A percentile compares a stretch with the other conserved stretches of the same genome.
These are phyloP conservation scores for Neotropicomus parvogracilis DNA, from an alignment of 1,284 basidiomycete species.

Conservation along the genomic window DNA sequence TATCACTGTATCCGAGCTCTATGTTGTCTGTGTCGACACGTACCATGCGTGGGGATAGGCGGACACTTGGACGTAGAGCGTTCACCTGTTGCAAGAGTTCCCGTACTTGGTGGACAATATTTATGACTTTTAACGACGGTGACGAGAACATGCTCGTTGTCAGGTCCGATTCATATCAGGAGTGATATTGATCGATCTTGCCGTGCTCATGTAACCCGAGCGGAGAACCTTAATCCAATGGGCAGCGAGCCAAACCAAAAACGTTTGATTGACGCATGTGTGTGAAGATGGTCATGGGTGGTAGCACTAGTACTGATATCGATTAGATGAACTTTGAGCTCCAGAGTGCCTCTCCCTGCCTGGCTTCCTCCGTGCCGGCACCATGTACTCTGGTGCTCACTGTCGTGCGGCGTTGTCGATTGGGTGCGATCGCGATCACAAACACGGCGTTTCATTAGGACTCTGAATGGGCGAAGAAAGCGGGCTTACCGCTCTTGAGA, in stretches of 20 bases:
- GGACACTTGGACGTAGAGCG: constrained; percentile 15
- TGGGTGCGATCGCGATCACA: neutral
- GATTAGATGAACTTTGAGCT: constrained; percentile 46
- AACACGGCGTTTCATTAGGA: neutral
- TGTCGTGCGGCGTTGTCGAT: constrained; percentile 17
- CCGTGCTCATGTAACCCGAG: neutral
- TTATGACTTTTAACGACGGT: neutral
- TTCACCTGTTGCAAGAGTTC: neutral
- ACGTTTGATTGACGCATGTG: neutral
- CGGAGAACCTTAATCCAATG: constrained; percentile 6
- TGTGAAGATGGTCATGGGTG: neutral
- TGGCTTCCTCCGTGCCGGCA: constrained; percentile 44
- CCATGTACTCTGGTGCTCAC: constrained; percentile 47
- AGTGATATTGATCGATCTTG: constrained; percentile 16
- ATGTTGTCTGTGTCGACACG: constrained; percentile 4
- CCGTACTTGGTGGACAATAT: constrained; percentile 1
- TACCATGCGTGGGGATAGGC: neutral
- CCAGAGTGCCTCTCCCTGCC: constrained; percentile 46
- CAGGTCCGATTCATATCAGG: constrained; percentile 8
- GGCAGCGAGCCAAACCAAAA: neutral
- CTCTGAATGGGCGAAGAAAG: neutral
- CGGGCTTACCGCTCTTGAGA: constrained; percentile 43
- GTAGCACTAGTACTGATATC: neutral
- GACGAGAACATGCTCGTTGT: constrained; percentile 6
- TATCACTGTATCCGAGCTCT: neutral